Percentiles rank a stretch among this genome's conserved stretches.
Conservation (phyloP, 164 flowering plant genomes). For the Vitis rupestris region DNA sequence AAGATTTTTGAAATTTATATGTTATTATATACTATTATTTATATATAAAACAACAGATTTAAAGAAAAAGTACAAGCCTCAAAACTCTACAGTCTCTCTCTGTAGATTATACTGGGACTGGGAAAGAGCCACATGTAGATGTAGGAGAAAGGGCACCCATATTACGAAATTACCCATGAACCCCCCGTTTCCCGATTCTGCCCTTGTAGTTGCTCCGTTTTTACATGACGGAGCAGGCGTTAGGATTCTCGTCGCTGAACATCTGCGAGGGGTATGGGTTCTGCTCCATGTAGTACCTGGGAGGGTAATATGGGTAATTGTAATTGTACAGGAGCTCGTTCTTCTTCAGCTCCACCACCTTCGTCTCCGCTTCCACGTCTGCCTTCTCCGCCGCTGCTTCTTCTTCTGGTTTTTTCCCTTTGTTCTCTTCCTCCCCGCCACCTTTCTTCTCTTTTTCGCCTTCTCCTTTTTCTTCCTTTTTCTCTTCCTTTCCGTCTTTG, state of each 20-base stretch:
- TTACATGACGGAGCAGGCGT: slow-evolving; percentile 37
- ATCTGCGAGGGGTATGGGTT: slow-evolving; percentile 26
- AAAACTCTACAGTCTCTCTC: neutral
- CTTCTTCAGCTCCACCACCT: slow-evolving; percentile 42
- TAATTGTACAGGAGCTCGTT: slow-evolving; percentile 39
- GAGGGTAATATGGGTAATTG: slow-evolving; percentile 10
- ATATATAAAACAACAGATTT: too few species aligned
- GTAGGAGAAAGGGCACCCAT: slow-evolving; percentile 3
- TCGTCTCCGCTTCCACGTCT: slow-evolving; percentile 13
- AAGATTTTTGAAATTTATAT: too few species aligned
- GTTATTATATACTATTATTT: too few species aligned
- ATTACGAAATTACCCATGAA: neutral
- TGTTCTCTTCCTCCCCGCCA: slow-evolving; percentile 11
- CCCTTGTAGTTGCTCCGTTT: slow-evolving; percentile 7
- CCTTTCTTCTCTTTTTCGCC: slow-evolving; percentile 19
- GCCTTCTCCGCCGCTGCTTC: slow-evolving; percentile 15
- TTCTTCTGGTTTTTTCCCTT: slow-evolving; percentile 19
- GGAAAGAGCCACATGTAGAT: slow-evolving; percentile 15
- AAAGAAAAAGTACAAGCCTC: too few species aligned
- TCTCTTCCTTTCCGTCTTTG: slow-evolving; percentile 27
- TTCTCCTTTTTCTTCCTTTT: slow-evolving; percentile 19
- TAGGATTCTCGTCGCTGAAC: slow-evolving; percentile 43
- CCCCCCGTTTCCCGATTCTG: slow-evolving; percentile 9
- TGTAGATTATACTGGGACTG: neutral
- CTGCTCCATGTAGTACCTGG: slow-evolving; percentile 26